Evolutionary conservation across 164 flowering plant genomes (phyloP), one percentile per base, ranked within the genome.

Genomic region (Vitis rupestris): DNA sequence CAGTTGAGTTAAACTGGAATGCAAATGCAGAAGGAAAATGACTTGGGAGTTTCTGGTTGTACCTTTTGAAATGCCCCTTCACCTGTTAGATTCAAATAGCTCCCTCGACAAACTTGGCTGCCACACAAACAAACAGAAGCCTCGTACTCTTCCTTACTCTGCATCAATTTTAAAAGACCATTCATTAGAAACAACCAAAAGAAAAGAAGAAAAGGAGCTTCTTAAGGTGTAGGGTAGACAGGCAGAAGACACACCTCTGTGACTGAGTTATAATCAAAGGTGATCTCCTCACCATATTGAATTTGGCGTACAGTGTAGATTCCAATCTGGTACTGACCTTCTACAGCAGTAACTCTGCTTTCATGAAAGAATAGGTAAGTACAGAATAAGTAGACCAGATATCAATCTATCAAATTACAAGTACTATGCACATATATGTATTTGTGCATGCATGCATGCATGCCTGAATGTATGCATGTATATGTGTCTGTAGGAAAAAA

Each of bases 81-180:
- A 44, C 99, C 99, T 4, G 95, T 92, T 64, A 96, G 81, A 79
- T 93, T 96, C 77, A 96, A 78, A 81, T 91, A 96, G 88, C 99
- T 96, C 15, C 99, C 99, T 67, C 99, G 88, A 76, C 99, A 96
- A 70, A 91, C 94, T 78, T 93, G 98, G 80, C 93, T 93, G 23
- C 99, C 99, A 71, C 99, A 96, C 76, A 96, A 80, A 81, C 99
- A 96, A 61, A 96, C 98, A 52, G 99, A 96, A 58, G 94, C 97
- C 81, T 96, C 98, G 66, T 91, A 90, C 74, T 96, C 99, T 76
- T 96, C 99, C 82, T 93, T 96, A 64, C 99, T 96, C 99, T 96
- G 88, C 55, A 71, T 60, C 16, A 65, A 59, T 61, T 76, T 58
- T n/a, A 49, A 63, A 19, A 48, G 67, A 10, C 13, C 8, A 68